Base-by-base conservation (phyloP, 176 grass and related monocot species). In the Leersia perrieri region DNA sequence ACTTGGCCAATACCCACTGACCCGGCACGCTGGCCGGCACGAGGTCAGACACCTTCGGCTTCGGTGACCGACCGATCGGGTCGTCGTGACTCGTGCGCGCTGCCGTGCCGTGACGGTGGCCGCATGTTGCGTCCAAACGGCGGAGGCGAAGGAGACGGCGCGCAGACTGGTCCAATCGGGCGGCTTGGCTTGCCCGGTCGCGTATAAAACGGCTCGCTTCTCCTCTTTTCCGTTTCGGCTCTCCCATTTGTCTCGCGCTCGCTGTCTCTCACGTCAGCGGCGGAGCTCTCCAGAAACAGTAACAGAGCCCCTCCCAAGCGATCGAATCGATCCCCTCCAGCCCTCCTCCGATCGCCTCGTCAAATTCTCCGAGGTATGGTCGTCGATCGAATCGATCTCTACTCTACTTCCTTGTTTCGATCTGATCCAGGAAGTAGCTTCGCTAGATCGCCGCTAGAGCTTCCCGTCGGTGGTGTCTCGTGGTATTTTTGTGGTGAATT, bases 201-300 rank as follows among this genome's bases (percentile, higher is more conserved):
- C 51, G n/a, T 45, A 84, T 80, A 84, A 70, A 80, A 35, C 20
- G 31, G 68, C n/a, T 58, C 34, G 30, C 22, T n/a, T 0, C 76
- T 20, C 28, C 0, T 0, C 76, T 13, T 13, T 27, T 62, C 63
- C 30, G 51, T 65, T 55, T 68, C 69, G 7, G 40, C 44, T 70
- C 72, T 65, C 77, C 65, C 77, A 45, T 85, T 81, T 85, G 82
- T 70, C 27, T 35, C 63, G 38, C 68, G 53, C 53, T 85, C 82
- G 71, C 76, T 62, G 69, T 88, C 87, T 18, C 82, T 76, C 77
- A 66, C 42, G 72, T 85, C 87, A 85, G 65, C 45, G 35, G 22
- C 27, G 9, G 82, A 84, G 63, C 81, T 68, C 67, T 73, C 75
- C 33, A 42, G 45, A 75, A 57, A n/a, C n/a, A n/a, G 63, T 49